Conservation (phyloP, 768 basidiomycete species). For the Atractiella rhizophila region DNA sequence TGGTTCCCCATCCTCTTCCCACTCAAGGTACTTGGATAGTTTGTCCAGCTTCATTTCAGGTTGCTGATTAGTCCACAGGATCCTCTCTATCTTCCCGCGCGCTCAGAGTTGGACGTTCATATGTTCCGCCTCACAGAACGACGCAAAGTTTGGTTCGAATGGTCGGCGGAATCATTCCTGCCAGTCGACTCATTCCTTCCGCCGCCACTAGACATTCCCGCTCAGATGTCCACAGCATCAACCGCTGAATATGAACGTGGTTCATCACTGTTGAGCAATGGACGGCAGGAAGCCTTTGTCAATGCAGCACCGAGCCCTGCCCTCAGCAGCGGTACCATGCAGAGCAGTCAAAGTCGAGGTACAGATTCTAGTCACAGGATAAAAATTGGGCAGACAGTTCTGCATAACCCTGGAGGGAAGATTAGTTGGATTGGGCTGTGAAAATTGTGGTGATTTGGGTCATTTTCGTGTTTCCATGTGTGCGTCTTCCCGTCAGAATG, state of each 20-base stretch:
- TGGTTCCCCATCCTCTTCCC: constrained; percentile 99
- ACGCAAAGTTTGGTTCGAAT: constrained; percentile 77
- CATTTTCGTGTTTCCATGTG: too few species aligned
- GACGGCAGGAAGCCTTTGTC: constrained; percentile 2
- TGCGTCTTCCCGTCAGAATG: too few species aligned
- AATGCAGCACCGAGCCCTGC: constrained; percentile 10
- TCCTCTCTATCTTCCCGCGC: constrained; percentile 72
- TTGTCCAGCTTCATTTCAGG: background rate
- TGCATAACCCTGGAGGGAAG: constrained; percentile 74
- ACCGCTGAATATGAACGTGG: background rate
- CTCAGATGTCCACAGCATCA: constrained; percentile 17
- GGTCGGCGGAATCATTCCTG: constrained; percentile 84
- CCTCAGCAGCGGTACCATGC: background rate
- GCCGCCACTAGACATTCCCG: constrained; percentile 13
- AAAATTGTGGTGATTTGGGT: too few species aligned
- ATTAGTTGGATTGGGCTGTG: constrained; percentile 85
- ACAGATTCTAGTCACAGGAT: constrained; percentile 20
- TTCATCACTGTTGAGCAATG: background rate
- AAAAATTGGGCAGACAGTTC: constrained; percentile 77
- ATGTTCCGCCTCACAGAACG: constrained; percentile 85
- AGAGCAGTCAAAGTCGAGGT: constrained; percentile 16
- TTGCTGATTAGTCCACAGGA: constrained; percentile 31
- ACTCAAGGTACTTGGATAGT: constrained; percentile 37
- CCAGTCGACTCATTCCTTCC: constrained; percentile 25
- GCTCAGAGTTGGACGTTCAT: constrained; percentile 72